Percentiles rank a stretch among this genome's conserved stretches.
These are phyloP conservation scores for Cymbopogon flexuosus DNA, from an alignment of 202 grass and related monocot genomes.

Conservation along the genomic window DNA sequence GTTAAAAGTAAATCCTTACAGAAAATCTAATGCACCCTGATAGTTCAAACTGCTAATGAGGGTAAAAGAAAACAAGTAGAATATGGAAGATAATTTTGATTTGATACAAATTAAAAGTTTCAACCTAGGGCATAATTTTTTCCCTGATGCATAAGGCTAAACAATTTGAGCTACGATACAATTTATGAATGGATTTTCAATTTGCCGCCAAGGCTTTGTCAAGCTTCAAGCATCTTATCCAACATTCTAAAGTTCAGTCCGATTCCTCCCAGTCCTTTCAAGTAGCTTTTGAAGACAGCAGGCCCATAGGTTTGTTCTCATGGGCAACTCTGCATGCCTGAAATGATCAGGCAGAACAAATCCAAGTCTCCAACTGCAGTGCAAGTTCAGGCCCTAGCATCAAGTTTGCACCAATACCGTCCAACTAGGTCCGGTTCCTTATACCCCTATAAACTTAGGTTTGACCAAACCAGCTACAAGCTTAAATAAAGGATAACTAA, in stretches of 20 bases:
- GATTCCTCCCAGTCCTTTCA: background rate
- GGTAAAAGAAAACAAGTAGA: background rate
- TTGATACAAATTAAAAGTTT: background rate
- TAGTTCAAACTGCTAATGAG: background rate
- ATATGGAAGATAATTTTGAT: background rate
- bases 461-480: background rate
- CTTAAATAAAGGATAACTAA: background rate
- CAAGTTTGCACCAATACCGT: background rate
- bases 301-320: slow-evolving; percentile 18
- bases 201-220: background rate
- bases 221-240: slow-evolving; percentile 9
- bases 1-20: background rate
- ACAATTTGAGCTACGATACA: background rate
- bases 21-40: slow-evolving; percentile 1
- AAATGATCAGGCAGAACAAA: background rate
- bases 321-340: background rate
- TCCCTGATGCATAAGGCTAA: background rate
- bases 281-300: background rate
- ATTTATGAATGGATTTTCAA: background rate
- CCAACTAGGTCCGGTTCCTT: background rate
- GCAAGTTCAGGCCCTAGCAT: background rate
- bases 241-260: background rate
- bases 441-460: background rate
- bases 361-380: background rate
- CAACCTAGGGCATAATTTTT: background rate